Base-by-base conservation (phyloP, 805 yeast genomes). In the Yarrowia yakushimensis region DNA sequence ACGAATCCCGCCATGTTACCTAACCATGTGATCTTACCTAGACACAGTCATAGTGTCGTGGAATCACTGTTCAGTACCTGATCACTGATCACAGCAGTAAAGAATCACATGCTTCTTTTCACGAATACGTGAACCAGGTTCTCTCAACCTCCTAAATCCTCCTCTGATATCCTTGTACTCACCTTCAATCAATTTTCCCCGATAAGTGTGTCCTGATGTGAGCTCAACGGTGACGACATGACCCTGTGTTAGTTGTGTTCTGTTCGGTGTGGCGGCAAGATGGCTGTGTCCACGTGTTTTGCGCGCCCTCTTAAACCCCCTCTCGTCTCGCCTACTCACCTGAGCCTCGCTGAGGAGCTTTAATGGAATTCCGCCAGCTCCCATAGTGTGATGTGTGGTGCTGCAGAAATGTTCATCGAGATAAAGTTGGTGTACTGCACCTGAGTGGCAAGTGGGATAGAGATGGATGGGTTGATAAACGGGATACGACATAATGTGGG, bases 301-400 rank as follows among this genome's bases (percentile, higher is more conserved):
- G 1, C 30, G 2, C 13, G 34, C 8, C 15, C 4, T 1, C 1
- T 4, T 7, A 30, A 7, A 25, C 12, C 34, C 18, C 37, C 37
- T 3, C 20, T n/a, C 4, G 20, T 4, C 10, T 30, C n/a, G 4
- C 7, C 2, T 17, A 71, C 79, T 54, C 68, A 78, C 81, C 69
- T 84, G 88, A 9, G 97, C 88, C 74, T 92, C 99, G 71, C 84
- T 88, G 55, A 93, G 79, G 25, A 93, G 85, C 73, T 90, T 87
- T 18, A 91, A 85, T 1, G 98, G 98, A 33, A 90, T 83, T 37
- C 91, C 88, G 65, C 86, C 79, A n/a, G 76, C 63, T 42, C 83
- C 81, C 88, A 85, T 84, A 28, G 52, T 55, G 42, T 30, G 23
- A 41, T 52, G 48, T 60, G 48, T 60, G 60, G 55, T 55, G 37